These are phyloP conservation scores for Myxozyma geophila DNA, from an alignment of 805 yeast species.

Conservation along the genomic window DNA sequence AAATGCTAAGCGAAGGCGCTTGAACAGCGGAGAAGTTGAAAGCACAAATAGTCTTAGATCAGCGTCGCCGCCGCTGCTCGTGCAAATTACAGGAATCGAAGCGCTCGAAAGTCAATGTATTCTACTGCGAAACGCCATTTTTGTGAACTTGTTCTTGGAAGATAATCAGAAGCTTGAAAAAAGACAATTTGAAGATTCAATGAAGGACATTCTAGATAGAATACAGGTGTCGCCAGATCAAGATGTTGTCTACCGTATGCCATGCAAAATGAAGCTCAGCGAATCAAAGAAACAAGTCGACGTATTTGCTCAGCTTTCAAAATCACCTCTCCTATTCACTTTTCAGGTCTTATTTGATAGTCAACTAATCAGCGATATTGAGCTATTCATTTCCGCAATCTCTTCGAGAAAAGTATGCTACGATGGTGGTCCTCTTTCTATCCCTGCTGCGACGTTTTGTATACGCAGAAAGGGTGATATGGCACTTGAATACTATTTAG, in stretches of 20 bases:
- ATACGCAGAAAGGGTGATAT: not conserved
- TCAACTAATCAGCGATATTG: constrained; percentile 12
- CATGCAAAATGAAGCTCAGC: constrained; percentile 15
- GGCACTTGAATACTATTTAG: constrained; percentile 9
- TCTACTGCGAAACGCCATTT: constrained; percentile 12
- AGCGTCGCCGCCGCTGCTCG: not conserved
- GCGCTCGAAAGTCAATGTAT: constrained; percentile 15
- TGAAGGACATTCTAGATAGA: constrained; percentile 2
- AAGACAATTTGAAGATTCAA: not conserved
- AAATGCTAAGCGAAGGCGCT: constrained; percentile 13
- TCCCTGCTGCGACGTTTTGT: constrained; percentile 22
- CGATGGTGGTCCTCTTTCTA: constrained; percentile 20
- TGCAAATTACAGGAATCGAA: constrained; percentile 18
- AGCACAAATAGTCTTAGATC: not conserved
- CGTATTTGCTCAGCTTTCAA: constrained; percentile 4
- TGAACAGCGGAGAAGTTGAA: constrained; percentile 4
- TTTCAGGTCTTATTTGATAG: constrained; percentile 3
- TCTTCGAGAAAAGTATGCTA: constrained; percentile 7
- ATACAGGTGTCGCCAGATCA: not conserved
- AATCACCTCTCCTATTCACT: constrained; percentile 6
- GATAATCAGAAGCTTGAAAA: not conserved
- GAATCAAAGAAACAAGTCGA: constrained; percentile 10
- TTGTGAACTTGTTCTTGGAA: constrained; percentile 5
- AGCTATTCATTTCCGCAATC: constrained; percentile 9
- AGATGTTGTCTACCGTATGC: constrained; percentile 4